A percentile compares a stretch with the other conserved stretches of the same genome.
Conservation (phyloP, 2,329 filamentous ascomycete genomes). For the Ophiocordyceps sinensis region DNA sequence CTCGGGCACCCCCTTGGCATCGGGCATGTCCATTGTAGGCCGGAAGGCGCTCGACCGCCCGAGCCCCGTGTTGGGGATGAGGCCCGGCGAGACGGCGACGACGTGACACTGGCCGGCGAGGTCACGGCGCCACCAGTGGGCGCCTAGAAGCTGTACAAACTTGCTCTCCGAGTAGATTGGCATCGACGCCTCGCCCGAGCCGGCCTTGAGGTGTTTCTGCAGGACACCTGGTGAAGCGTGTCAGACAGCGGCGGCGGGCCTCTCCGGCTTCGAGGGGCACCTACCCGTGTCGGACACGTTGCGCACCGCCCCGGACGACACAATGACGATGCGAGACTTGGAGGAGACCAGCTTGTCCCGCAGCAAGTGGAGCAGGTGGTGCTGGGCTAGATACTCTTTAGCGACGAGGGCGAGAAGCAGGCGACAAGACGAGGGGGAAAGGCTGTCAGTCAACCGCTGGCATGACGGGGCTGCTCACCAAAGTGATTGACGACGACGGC, state of each 20-base stretch:
- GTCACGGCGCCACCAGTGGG: conserved; percentile 42
- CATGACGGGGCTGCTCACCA: conserved; percentile 18
- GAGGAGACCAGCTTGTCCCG: conserved; percentile 31
- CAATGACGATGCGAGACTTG: conserved; percentile 30
- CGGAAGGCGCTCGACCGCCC: conserved; percentile 15
- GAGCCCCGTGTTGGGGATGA: conserved; percentile 34
- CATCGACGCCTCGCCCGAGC: conserved; percentile 15
- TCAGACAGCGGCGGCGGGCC: background rate
- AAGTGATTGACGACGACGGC: conserved; percentile 36
- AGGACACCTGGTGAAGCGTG: conserved; percentile 14
- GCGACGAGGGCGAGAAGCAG: too few species aligned
- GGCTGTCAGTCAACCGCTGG: background rate
- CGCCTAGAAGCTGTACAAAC: conserved; percentile 33
- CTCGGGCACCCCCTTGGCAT: conserved; percentile 32
- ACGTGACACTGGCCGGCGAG: conserved; percentile 28
- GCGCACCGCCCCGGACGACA: conserved; percentile 34
- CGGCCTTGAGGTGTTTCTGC: conserved; percentile 23
- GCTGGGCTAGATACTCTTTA: conserved; percentile 25
- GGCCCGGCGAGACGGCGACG: conserved; percentile 37
- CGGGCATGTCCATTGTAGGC: conserved; percentile 19
- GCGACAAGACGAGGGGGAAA: background rate
- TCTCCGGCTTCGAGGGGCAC: conserved; percentile 2
- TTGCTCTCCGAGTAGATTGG: conserved; percentile 29
- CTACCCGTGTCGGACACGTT: conserved; percentile 22
- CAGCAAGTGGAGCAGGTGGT: conserved; percentile 36